phyloP scores from a whole-genome alignment of 352 stramenopile species.

The Peronospora farinosa region DNA sequence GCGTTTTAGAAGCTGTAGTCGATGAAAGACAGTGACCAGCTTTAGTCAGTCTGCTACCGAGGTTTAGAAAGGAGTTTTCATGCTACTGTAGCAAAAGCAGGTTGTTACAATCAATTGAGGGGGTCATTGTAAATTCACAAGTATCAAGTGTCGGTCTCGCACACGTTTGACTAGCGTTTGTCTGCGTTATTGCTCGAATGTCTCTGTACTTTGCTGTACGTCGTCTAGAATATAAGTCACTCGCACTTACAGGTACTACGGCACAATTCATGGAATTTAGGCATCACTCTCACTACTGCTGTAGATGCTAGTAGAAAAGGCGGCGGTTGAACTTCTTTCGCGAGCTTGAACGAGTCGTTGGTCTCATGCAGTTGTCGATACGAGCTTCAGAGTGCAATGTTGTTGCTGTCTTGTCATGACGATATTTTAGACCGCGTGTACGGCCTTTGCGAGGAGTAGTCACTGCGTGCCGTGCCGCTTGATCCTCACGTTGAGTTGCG shows the following conservation, averaged over 20 bases:
- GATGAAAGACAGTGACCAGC: too few species aligned
- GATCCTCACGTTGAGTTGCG: not conserved
- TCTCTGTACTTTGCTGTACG: not conserved
- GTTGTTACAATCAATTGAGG: too few species aligned
- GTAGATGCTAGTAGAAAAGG: constrained; percentile 18
- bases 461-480: not conserved
- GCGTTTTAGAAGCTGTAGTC: too few species aligned
- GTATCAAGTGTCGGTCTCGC: too few species aligned
- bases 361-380: constrained; percentile 4
- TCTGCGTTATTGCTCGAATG: not conserved
- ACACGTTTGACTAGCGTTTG: too few species aligned
- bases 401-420: not conserved
- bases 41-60: too few species aligned
- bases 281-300: not conserved
- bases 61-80: too few species aligned
- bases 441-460: constrained; percentile 17
- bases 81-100: too few species aligned
- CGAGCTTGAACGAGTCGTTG: constrained; percentile 15
- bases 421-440: not conserved
- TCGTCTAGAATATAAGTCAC: not conserved
- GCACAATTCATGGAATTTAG: not conserved
- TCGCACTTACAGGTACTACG: not conserved
- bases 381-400: not conserved
- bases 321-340: constrained; percentile 27
- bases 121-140: too few species aligned